A percentile compares a stretch with the other conserved stretches of the same genome.
Conservation (phyloP, 305 asterid genomes). For the Fraxinus floribunda region DNA sequence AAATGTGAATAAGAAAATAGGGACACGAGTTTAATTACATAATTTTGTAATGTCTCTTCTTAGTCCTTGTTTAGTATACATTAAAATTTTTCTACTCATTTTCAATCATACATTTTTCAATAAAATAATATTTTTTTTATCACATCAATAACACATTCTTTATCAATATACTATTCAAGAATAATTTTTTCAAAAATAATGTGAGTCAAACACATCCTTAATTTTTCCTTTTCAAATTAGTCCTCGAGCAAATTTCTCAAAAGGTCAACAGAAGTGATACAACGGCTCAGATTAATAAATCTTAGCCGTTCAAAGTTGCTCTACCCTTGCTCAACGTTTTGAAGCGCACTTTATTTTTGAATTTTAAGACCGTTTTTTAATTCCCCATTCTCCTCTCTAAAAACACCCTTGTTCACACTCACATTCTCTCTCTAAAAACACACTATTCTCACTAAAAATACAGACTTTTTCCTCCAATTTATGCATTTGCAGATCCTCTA, state of each 20-base stretch:
- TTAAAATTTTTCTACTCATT: too few relatives aligned
- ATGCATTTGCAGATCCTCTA: conserved; percentile 34
- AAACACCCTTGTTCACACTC: background rate
- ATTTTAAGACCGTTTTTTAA: conserved; percentile 2
- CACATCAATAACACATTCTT: too few relatives aligned
- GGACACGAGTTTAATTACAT: background rate
- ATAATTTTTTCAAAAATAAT: too few relatives aligned
- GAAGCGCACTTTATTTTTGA: background rate
- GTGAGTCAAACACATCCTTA: too few relatives aligned
- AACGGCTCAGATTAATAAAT: background rate
- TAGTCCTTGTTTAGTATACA: too few relatives aligned
- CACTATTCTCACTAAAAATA: background rate
- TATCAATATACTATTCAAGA: too few relatives aligned
- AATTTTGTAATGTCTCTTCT: background rate
- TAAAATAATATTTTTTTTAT: too few relatives aligned
- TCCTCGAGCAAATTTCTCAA: background rate
- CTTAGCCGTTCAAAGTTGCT: background rate
- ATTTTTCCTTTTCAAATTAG: background rate
- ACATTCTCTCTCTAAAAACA: background rate
- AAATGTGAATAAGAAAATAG: background rate
- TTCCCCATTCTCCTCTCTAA: background rate
- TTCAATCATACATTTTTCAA: too few relatives aligned
- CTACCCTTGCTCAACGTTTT: background rate
- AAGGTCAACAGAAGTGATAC: background rate
- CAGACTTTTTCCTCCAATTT: background rate